phyloP scores from a whole-genome alignment of 441 rosid genomes.

The Croton setiger region DNA sequence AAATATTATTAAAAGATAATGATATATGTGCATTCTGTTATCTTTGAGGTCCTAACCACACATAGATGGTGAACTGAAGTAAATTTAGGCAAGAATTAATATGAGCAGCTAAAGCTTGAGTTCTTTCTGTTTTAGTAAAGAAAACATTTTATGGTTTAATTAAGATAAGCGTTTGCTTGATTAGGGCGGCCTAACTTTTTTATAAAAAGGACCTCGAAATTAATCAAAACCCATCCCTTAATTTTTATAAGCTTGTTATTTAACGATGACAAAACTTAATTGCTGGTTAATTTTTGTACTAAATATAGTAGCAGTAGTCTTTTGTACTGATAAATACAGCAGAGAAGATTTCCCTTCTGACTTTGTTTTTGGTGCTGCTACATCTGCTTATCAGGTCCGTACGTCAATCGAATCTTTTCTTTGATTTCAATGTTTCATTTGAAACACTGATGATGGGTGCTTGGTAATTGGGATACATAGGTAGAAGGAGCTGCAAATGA shows the following conservation, averaged over 20 bases:
- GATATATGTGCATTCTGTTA: too few species aligned
- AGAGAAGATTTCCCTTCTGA: conserved; percentile 48
- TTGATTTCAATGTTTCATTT: too few species aligned
- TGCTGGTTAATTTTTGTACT: conserved; percentile 20
- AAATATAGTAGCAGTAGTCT: conserved; percentile 11
- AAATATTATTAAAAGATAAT: too few species aligned
- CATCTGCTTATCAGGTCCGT: conserved; percentile 69
- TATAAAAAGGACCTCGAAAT: too few species aligned
- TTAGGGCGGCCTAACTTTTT: too few species aligned
- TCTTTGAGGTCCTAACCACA: too few species aligned
- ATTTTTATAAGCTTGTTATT: neutral
- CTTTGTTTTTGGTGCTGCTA: conserved; percentile 55
- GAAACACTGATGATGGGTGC: neutral
- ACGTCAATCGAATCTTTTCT: neutral
- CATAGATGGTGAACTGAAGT: too few species aligned
- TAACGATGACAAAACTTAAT: conserved; percentile 21
- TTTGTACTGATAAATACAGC: conserved; percentile 32
- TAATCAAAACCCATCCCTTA: neutral
- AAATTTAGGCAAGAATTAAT: too few species aligned
- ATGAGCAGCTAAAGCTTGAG: too few species aligned
- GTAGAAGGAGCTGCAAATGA: conserved; percentile 64
- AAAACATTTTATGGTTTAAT: too few species aligned
- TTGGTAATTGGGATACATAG: conserved; percentile 5
- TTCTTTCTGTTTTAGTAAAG: too few species aligned
- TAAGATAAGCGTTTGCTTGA: too few species aligned